Evolutionary conservation across 176 grass and related monocot genomes (phyloP).

Genomic region (Hyparrhenia diplandra): DNA sequence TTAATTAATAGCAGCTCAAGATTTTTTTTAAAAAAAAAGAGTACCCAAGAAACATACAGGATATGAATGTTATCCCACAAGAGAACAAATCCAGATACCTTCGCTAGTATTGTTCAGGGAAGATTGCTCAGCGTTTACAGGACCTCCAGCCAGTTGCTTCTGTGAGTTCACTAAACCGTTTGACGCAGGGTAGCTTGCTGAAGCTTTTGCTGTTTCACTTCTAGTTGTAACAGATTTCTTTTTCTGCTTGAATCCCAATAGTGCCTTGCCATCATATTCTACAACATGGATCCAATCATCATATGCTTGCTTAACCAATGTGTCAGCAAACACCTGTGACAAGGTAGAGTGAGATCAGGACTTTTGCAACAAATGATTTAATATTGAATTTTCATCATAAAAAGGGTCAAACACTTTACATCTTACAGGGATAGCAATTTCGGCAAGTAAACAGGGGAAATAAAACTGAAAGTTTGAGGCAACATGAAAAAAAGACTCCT

Average conservation of each 20-base stretch:
- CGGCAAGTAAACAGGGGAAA: background rate
- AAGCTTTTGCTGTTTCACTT: constrained; percentile 38
- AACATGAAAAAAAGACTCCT: background rate
- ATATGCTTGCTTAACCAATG: constrained; percentile 77
- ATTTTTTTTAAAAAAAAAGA: background rate
- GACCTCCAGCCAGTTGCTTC: constrained; percentile 33
- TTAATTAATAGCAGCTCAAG: background rate
- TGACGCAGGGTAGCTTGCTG: constrained; percentile 26
- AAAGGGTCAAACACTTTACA: background rate
- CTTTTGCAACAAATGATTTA: constrained; percentile 3
- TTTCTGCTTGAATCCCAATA: constrained; percentile 77
- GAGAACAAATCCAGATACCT: constrained; percentile 42
- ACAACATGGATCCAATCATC: constrained; percentile 77
- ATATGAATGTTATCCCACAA: background rate
- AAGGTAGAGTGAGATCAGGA: background rate
- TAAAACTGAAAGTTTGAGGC: background rate
- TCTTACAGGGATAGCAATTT: background rate
- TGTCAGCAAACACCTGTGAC: constrained; percentile 55
- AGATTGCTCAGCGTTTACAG: constrained; percentile 32
- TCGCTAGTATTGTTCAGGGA: constrained; percentile 3
- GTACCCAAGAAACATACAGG: constrained; percentile 2
- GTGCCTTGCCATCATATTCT: constrained; percentile 74
- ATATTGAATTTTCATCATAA: background rate
- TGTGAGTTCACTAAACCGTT: constrained; percentile 35
- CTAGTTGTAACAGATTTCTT: constrained; percentile 57